These are phyloP conservation scores for Colletotrichum euphorbiae DNA, from an alignment of 2,329 filamentous ascomycete species.

Conservation along the genomic window DNA sequence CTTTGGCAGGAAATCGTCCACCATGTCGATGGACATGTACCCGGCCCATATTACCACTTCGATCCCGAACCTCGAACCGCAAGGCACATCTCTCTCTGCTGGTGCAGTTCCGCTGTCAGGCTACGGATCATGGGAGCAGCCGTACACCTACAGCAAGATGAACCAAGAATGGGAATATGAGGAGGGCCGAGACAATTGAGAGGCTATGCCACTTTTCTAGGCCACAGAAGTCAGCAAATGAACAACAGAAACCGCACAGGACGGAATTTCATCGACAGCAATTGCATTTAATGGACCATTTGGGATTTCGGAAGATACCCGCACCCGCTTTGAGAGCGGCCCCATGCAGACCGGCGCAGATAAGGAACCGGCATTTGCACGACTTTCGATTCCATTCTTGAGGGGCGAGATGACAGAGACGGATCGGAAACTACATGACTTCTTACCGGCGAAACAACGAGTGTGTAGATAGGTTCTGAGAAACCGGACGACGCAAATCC, in stretches of 20 bases:
- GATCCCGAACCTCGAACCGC: constrained; percentile 51
- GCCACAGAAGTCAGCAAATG: not conserved
- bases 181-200: constrained; percentile 34
- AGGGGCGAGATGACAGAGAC: not conserved
- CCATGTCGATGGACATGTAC: constrained; percentile 58
- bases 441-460: not conserved
- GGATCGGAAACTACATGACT: not conserved
- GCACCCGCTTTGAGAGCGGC: constrained; percentile 21
- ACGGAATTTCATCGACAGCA: not conserved
- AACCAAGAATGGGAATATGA: constrained; percentile 52
- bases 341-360: constrained; percentile 5
- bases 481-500: constrained; percentile 7
- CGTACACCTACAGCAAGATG: constrained; percentile 56
- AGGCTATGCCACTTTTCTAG: not conserved
- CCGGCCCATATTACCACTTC: constrained; percentile 53
- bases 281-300: constrained; percentile 21
- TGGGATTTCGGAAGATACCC: constrained; percentile 16
- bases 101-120: constrained; percentile 51
- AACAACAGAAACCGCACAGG: not conserved
- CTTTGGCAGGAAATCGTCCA: constrained; percentile 58
- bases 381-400: not conserved
- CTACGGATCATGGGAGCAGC: constrained; percentile 59
- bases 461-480: not conserved
- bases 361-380: not conserved
- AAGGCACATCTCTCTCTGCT: constrained; percentile 52